A percentile compares a stretch with the other conserved stretches of the same genome.
These are phyloP conservation scores for Dicorynia guianensis DNA, from an alignment of 306 rosid genomes.

Conservation along the genomic window DNA sequence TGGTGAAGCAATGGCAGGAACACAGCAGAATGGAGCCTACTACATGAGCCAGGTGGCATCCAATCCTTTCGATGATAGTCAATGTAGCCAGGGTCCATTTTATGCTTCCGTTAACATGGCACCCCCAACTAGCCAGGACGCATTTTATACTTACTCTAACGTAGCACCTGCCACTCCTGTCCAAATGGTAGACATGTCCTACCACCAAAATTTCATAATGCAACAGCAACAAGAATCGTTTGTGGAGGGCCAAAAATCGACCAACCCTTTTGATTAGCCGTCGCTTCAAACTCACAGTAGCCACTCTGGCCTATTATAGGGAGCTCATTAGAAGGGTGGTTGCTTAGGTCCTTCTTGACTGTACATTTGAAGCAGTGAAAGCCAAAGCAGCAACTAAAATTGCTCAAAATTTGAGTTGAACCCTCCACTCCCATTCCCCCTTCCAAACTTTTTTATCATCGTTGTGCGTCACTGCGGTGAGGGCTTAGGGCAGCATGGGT, in stretches of 20 bases:
- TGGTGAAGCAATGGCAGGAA: not conserved
- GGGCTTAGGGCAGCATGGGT: too few relatives aligned
- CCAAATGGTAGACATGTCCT: slow-evolving; percentile 17
- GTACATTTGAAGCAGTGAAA: not conserved
- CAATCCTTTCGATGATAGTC: slow-evolving; percentile 41
- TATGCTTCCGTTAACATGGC: not conserved
- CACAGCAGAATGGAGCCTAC: slow-evolving; percentile 37
- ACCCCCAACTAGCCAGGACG: not conserved
- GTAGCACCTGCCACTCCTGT: slow-evolving; percentile 2
- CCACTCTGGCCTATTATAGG: not conserved
- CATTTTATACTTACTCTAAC: slow-evolving; percentile 3
- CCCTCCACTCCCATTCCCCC: too few relatives aligned
- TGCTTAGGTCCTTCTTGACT: not conserved
- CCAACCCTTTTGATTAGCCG: slow-evolving; percentile 46
- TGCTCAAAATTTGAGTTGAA: not conserved
- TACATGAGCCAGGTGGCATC: slow-evolving; percentile 3
- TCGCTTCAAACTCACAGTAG: slow-evolving; percentile 26
- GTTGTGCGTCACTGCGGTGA: too few relatives aligned
- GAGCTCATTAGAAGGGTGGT: not conserved
- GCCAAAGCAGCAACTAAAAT: not conserved
- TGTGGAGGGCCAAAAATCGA: slow-evolving; percentile 19
- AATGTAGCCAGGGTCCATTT: not conserved
- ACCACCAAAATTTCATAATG: slow-evolving; percentile 33
- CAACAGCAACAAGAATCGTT: slow-evolving; percentile 36
- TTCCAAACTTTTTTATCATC: too few relatives aligned